Conservation (phyloP, 2,329 filamentous ascomycete species). For the Alternaria metachromatica region DNA sequence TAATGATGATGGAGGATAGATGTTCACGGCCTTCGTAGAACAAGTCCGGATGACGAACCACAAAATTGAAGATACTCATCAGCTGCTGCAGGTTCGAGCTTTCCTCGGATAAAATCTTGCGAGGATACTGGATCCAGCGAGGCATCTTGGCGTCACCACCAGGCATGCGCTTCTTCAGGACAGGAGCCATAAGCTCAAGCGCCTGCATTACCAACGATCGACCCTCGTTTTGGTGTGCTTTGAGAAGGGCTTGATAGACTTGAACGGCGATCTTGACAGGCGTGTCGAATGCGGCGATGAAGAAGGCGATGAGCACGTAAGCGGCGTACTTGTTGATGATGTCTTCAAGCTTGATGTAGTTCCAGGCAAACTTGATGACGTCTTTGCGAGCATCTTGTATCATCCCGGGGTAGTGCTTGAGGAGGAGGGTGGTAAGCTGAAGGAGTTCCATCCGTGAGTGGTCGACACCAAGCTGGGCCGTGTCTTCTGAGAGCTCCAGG, state of each 20-base stretch:
- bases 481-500: slow-evolving; percentile 82
- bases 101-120: slow-evolving; percentile 91
- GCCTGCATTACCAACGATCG: slow-evolving; percentile 91
- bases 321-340: slow-evolving; percentile 99
- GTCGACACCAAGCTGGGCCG: slow-evolving; percentile 84
- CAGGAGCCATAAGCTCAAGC: slow-evolving; percentile 91
- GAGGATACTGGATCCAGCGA: slow-evolving; percentile 87
- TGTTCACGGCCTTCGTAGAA: slow-evolving; percentile 96
- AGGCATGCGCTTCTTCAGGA: slow-evolving; percentile 81
- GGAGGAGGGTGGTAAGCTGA: slow-evolving; percentile 90
- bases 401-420: slow-evolving; percentile 91
- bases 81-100: slow-evolving; percentile 94
- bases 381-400: slow-evolving; percentile 94
- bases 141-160: slow-evolving; percentile 74
- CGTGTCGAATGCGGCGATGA: slow-evolving; percentile 96
- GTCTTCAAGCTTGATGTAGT: slow-evolving; percentile 93
- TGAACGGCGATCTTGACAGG: slow-evolving; percentile 95
- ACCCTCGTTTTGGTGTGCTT: slow-evolving; percentile 94
- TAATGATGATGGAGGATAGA: slow-evolving; percentile 87
- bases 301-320: slow-evolving; percentile 96
- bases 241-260: slow-evolving; percentile 88
- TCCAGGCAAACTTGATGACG: slow-evolving; percentile 99
- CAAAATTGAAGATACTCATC: slow-evolving; percentile 96
- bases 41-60: slow-evolving; percentile 87
- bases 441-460: slow-evolving; percentile 95